Base-by-base conservation (phyloP, 495 filamentous ascomycete species). In the Neurospora terricola region DNA sequence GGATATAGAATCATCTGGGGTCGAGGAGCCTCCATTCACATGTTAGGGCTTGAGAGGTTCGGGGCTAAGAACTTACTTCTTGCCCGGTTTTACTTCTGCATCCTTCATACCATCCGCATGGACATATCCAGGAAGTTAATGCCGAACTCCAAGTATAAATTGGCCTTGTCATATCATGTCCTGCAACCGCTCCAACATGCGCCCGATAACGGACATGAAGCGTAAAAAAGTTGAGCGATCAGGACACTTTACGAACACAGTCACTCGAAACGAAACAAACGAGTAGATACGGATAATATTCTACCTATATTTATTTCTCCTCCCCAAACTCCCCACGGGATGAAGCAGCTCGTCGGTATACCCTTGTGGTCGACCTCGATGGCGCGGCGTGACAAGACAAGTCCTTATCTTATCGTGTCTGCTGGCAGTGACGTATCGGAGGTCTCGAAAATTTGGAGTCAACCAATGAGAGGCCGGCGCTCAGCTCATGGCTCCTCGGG, bases 381-480 rank as follows among this genome's bases (percentile, higher is more conserved):
- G 54, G 54, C 23, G 6, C 1, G 54, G 54, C 54, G 54, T 23
- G 23, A 62, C 18, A 66, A 66, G 54, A 30, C 42, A 12, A 38
- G 66, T 37, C 27, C 78, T 80, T 79, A 80, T 80, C 77, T 80
- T 79, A 80, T 80, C 77, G 16, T 12, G 18, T 27, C 70, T 36
- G 14, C 38, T 4, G 70, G 69, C 37, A 40, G 30, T 80, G 78
- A 80, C 78, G 78, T 80, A 77, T 80, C 77, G 69, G 74, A 77
- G 72, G 38, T 62, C 71, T 69, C 54, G 69, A 69, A 75, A 75
- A 69, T 76, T 74, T 69, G 62, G 70, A 66, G 54, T 34, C 54
- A 34, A 7, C 54, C 54, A 66, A 66, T 66, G 12, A 16, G 27
- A 34, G 27, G 14, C 14, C 14, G 48, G 48, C 23, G 11, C 21